Conservation (phyloP, 1,139 yeast species). For the Suhomyces maxii region DNA sequence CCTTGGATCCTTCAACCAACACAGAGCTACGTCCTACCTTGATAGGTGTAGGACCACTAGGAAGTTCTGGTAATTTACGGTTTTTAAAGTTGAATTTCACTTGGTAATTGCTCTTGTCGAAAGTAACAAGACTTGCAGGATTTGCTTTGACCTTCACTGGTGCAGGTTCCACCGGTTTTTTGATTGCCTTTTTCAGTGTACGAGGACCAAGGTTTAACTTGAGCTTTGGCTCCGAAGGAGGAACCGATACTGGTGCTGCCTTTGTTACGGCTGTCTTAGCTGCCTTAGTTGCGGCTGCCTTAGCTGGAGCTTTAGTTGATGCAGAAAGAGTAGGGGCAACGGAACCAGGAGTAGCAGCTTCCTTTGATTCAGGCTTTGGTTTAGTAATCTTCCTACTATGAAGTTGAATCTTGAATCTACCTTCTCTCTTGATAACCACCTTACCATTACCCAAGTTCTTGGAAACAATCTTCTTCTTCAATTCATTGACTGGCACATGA, state of each 20-base stretch:
- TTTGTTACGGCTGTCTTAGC: not conserved
- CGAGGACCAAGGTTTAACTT: constrained; percentile 13
- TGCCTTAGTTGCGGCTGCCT: not conserved
- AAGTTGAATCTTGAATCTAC: constrained; percentile 46
- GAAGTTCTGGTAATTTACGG: constrained; percentile 1
- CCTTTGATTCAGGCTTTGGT: not conserved
- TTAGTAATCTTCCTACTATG: constrained; percentile 20
- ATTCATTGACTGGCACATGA: constrained; percentile 47
- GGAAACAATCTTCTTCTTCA: constrained; percentile 60
- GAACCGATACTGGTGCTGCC: not conserved
- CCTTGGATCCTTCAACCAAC: constrained; percentile 10
- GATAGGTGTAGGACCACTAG: constrained; percentile 1
- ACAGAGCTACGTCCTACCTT: constrained; percentile 11
- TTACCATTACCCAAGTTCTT: constrained; percentile 49
- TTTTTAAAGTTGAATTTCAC: constrained; percentile 18
- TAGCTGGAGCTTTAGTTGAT: not conserved
- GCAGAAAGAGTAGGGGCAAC: not conserved
- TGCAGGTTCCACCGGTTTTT: not conserved
- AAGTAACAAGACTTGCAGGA: constrained; percentile 4
- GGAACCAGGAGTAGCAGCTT: not conserved
- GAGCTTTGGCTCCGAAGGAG: constrained; percentile 25
- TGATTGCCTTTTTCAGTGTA: constrained; percentile 7
- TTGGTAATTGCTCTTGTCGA: constrained; percentile 3
- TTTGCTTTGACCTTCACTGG: not conserved
- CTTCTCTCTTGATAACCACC: constrained; percentile 44